phyloP scores from a whole-genome alignment of 345 rosid species.

The Citrus glauca region DNA sequence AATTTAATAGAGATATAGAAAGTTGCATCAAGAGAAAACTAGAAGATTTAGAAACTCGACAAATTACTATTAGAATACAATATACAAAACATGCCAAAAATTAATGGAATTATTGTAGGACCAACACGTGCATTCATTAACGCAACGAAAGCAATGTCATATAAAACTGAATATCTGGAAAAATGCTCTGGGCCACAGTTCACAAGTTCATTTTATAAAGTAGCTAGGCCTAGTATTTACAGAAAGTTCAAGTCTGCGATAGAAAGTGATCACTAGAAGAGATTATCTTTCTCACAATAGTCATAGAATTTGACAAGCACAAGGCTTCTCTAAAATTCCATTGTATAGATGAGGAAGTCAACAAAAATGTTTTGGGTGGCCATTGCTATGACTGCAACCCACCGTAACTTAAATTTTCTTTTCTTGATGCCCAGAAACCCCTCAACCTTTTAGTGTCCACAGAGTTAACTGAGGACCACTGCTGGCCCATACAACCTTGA shows the following conservation, averaged over 20 bases:
- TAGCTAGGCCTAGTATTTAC: neutral
- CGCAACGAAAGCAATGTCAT: neutral
- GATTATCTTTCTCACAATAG: conserved; percentile 3
- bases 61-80: neutral
- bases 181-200: neutral
- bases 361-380: neutral
- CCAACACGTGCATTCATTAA: neutral
- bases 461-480: too few relatives aligned
- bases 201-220: neutral
- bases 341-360: neutral
- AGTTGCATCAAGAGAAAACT: neutral
- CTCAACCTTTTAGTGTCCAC: too few relatives aligned
- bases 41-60: neutral
- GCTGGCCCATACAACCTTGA: too few relatives aligned
- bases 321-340: neutral
- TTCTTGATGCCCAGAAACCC: too few relatives aligned
- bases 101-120: neutral
- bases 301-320: neutral
- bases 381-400: neutral
- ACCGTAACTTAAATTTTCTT: neutral
- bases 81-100: neutral
- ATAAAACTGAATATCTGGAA: neutral
- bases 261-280: neutral
- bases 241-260: neutral
- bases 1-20: conserved; percentile 11